phyloP scores from a whole-genome alignment of 2,329 filamentous ascomycete species.

The Exophiala oligosperma region DNA sequence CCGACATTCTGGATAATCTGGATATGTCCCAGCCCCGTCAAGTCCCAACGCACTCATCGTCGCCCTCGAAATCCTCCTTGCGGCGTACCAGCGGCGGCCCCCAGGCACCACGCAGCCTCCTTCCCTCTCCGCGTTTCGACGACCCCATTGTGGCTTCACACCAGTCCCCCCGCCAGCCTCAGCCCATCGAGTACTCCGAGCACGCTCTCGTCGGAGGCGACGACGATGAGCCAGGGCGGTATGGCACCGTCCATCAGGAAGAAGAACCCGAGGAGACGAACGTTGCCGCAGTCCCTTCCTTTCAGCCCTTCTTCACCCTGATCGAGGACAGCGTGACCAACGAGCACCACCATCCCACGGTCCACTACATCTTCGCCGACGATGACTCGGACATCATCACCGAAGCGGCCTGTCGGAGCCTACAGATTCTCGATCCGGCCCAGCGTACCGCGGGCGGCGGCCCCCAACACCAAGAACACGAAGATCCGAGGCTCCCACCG shows the following conservation, averaged over 20 bases:
- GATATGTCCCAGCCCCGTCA: constrained; percentile 26
- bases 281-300: constrained; percentile 40
- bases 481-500: constrained; percentile 45
- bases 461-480: constrained; percentile 7
- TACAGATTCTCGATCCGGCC: constrained; percentile 41
- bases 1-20: neutral
- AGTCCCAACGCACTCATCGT: constrained; percentile 24
- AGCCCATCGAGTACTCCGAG: constrained; percentile 13
- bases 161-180: constrained; percentile 2
- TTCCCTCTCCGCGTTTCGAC: constrained; percentile 27
- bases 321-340: constrained; percentile 73
- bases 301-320: constrained; percentile 82
- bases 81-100: constrained; percentile 20
- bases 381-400: constrained; percentile 80
- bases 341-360: constrained; percentile 76
- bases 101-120: constrained; percentile 18
- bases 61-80: constrained; percentile 29
- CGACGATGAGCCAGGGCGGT: constrained; percentile 13
- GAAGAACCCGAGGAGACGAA: constrained; percentile 1
- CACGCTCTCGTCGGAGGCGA: constrained; percentile 22
- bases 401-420: constrained; percentile 58
- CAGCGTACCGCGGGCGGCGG: constrained; percentile 20
- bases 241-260: constrained; percentile 5
- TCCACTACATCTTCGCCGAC: constrained; percentile 92
- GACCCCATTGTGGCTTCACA: constrained; percentile 19